These are phyloP conservation scores for Cardiospermum halicacabum DNA, from an alignment of 345 rosid genomes.

Conservation along the genomic window DNA sequence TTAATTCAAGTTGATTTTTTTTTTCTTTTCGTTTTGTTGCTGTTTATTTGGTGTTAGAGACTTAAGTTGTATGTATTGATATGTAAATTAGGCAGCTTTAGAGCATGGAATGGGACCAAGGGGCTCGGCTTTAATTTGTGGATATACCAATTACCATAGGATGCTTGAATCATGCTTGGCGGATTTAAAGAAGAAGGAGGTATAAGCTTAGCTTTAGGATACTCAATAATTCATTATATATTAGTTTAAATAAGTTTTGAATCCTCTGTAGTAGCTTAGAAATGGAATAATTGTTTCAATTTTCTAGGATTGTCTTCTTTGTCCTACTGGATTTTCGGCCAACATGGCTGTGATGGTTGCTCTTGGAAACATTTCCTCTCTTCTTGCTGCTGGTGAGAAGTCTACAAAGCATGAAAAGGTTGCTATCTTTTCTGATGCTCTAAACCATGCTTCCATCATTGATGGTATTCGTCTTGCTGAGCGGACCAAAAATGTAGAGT, in stretches of 20 bases:
- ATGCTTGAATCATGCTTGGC: conserved; percentile 79
- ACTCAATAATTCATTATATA: conserved; percentile 5
- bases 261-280: neutral
- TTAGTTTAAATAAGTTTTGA: neutral
- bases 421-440: conserved; percentile 87
- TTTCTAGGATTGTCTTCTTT: conserved; percentile 89
- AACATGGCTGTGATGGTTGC: conserved; percentile 95
- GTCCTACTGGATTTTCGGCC: conserved; percentile 96
- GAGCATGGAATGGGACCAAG: conserved; percentile 98
- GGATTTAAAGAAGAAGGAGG: conserved; percentile 86
- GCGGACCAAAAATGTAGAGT: conserved; percentile 55
- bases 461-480: conserved; percentile 93
- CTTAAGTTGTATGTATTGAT: neutral
- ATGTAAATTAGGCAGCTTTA: conserved; percentile 58
- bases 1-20: no score
- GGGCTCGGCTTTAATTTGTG: conserved; percentile 92
- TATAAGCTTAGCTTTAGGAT: conserved; percentile 26
- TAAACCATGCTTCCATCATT: conserved; percentile 95
- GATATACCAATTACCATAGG: conserved; percentile 86
- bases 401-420: conserved; percentile 52
- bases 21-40: neutral
- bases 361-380: conserved; percentile 71
- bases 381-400: conserved; percentile 41
- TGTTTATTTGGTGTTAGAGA: neutral
- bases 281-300: conserved; percentile 29